These are phyloP conservation scores for Chenopodium quinoa DNA, from an alignment of 148 eudicot species.

Conservation along the genomic window DNA sequence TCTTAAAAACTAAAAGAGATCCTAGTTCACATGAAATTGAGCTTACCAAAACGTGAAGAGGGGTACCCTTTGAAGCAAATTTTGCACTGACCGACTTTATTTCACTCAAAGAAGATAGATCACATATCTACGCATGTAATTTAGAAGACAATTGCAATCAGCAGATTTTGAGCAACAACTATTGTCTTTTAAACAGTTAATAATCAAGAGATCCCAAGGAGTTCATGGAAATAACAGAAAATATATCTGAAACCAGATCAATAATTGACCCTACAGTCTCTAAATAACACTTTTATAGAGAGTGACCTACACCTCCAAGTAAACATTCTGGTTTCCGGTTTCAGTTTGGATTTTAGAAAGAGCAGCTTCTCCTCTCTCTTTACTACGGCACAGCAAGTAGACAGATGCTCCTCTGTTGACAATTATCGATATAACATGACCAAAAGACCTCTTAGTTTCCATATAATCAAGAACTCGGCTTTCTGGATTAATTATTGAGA, in stretches of 20 bases:
- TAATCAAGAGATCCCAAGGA: conserved; percentile 10
- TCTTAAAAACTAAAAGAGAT: background rate
- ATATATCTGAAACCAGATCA: background rate
- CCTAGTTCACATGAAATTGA: background rate
- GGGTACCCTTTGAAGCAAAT: conserved; percentile 55
- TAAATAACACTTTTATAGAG: background rate
- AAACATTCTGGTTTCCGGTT: conserved; percentile 77
- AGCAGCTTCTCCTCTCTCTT: conserved; percentile 94
- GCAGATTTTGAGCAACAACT: background rate
- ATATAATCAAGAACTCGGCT: background rate
- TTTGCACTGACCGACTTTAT: conserved; percentile 70
- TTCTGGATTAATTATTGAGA: background rate
- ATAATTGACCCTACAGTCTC: background rate
- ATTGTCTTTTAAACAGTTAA: background rate
- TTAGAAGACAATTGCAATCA: conserved; percentile 16
- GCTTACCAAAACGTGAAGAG: conserved; percentile 80
- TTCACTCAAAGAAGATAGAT: conserved; percentile 71
- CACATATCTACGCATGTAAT: conserved; percentile 61
- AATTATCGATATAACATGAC: conserved; percentile 9
- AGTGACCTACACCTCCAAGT: conserved; percentile 58
- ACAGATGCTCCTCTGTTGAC: conserved; percentile 81
- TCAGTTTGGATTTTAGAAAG: conserved; percentile 59
- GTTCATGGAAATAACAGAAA: background rate
- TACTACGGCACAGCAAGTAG: conserved; percentile 83
- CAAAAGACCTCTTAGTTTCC: background rate